Conservation (phyloP, 129 eudicot genomes). For the Artemisia tridentata region DNA sequence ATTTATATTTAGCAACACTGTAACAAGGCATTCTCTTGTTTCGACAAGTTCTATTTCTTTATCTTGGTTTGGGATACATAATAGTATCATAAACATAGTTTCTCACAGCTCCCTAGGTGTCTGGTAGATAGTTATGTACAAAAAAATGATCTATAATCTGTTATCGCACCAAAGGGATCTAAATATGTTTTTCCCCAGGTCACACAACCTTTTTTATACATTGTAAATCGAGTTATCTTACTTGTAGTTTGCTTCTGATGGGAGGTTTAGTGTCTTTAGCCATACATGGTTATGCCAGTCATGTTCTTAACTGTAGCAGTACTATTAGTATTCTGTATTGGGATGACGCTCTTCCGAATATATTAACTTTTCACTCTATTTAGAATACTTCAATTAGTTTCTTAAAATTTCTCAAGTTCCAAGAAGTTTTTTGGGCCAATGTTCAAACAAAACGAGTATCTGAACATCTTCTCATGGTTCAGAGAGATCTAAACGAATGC, state of each 20-base stretch:
- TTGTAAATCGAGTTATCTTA: background rate
- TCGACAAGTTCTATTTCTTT: too few relatives aligned
- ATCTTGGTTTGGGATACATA: too few relatives aligned
- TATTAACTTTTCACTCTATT: too few relatives aligned
- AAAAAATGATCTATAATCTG: background rate
- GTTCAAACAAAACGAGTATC: constrained; percentile 5
- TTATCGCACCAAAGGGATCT: background rate
- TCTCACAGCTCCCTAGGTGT: background rate
- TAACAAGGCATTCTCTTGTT: too few relatives aligned
- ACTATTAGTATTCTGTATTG: too few relatives aligned
- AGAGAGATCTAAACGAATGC: too few relatives aligned
- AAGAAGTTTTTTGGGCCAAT: background rate
- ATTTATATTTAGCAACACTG: background rate
- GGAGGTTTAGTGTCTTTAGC: background rate
- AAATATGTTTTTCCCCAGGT: too few relatives aligned
- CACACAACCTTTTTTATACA: too few relatives aligned
- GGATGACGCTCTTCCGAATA: too few relatives aligned
- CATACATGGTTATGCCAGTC: background rate
- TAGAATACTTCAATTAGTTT: too few relatives aligned
- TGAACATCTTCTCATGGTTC: background rate
- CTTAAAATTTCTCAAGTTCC: background rate
- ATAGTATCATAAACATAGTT: too few relatives aligned
- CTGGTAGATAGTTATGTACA: background rate
- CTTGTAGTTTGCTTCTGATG: background rate
- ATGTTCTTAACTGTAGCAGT: background rate